Percentiles rank a stretch among this genome's conserved stretches.
These are phyloP conservation scores for Vitis labrusca DNA, from an alignment of 164 flowering plant species.

Conservation along the genomic window DNA sequence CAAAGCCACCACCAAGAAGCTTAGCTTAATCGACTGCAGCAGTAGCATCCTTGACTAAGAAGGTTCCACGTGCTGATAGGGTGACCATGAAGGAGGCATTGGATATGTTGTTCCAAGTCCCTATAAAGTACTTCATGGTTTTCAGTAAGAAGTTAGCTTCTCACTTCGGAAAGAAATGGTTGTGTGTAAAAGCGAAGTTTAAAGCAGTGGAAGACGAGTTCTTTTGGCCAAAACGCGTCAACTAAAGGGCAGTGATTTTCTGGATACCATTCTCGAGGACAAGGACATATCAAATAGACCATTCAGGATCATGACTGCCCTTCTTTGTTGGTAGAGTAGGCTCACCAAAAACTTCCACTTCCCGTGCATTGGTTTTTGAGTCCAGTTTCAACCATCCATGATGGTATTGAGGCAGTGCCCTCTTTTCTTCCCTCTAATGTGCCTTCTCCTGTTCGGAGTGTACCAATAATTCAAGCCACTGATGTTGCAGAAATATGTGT, in stretches of 20 bases:
- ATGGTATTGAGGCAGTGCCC: slow-evolving; percentile 58
- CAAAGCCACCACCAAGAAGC: too few relatives aligned
- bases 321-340: slow-evolving; percentile 67
- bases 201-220: slow-evolving; percentile 15
- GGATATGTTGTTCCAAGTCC: slow-evolving; percentile 49
- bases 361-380: slow-evolving; percentile 89
- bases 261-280: slow-evolving; percentile 83
- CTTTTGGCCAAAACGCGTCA: slow-evolving; percentile 2
- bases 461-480: slow-evolving; percentile 71
- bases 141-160: slow-evolving; percentile 49
- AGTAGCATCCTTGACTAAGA: too few relatives aligned
- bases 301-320: slow-evolving; percentile 11
- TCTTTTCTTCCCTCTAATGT: slow-evolving; percentile 23
- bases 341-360: slow-evolving; percentile 85
- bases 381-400: slow-evolving; percentile 54
- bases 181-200: slow-evolving; percentile 43
- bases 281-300: slow-evolving; percentile 28
- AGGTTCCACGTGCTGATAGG: too few relatives aligned
- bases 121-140: slow-evolving; percentile 51
- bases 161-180: slow-evolving; percentile 75
- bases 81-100: too few relatives aligned
- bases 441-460: slow-evolving; percentile 41
- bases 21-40: too few relatives aligned
- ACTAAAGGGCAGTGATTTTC: slow-evolving; percentile 23
- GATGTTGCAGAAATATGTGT: slow-evolving; percentile 57